Percentiles rank a stretch among this genome's conserved stretches.
Conservation (phyloP, 352 stramenopile species). For the Pythium graminicola region DNA sequence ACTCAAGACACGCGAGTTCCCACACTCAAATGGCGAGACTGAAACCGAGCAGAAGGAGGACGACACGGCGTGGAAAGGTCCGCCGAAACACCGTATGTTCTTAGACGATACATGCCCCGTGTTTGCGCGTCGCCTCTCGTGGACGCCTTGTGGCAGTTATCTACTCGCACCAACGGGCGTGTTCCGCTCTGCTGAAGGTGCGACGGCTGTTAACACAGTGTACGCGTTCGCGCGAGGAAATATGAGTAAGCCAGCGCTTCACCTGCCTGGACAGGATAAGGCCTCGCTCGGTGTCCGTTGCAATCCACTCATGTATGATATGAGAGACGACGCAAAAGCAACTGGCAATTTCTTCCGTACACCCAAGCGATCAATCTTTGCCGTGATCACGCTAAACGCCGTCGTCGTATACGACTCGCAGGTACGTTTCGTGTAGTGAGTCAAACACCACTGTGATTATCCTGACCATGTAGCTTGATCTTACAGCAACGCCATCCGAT, state of each 20-base stretch:
- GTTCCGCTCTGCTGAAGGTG: slow-evolving; percentile 43
- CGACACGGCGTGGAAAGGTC: slow-evolving; percentile 9
- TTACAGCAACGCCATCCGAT: slow-evolving; percentile 84
- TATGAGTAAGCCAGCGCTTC: slow-evolving; percentile 87
- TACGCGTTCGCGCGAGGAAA: slow-evolving; percentile 93
- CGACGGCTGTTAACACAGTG: slow-evolving; percentile 68
- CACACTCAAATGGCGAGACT: not conserved
- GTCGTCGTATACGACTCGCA: slow-evolving; percentile 96
- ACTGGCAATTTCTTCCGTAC: slow-evolving; percentile 74
- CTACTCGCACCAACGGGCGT: slow-evolving; percentile 84
- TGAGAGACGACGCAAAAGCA: slow-evolving; percentile 30
- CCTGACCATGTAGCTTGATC: too few species aligned
- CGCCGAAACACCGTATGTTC: slow-evolving; percentile 84
- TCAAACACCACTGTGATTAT: too few species aligned
- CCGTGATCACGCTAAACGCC: slow-evolving; percentile 90
- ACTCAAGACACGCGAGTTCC: slow-evolving; percentile 71
- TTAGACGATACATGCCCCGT: slow-evolving; percentile 92
- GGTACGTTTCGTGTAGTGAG: too few species aligned
- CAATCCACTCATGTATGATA: slow-evolving; percentile 89
- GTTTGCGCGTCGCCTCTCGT: slow-evolving; percentile 90
- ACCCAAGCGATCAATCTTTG: slow-evolving; percentile 86
- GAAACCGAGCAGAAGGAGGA: slow-evolving; percentile 4
- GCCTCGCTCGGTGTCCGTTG: slow-evolving; percentile 90
- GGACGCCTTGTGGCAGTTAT: slow-evolving; percentile 91
- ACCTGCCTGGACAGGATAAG: slow-evolving; percentile 91